Evolutionary conservation across 2,329 filamentous ascomycete genomes (phyloP).

Genomic region (Alternaria panax): DNA sequence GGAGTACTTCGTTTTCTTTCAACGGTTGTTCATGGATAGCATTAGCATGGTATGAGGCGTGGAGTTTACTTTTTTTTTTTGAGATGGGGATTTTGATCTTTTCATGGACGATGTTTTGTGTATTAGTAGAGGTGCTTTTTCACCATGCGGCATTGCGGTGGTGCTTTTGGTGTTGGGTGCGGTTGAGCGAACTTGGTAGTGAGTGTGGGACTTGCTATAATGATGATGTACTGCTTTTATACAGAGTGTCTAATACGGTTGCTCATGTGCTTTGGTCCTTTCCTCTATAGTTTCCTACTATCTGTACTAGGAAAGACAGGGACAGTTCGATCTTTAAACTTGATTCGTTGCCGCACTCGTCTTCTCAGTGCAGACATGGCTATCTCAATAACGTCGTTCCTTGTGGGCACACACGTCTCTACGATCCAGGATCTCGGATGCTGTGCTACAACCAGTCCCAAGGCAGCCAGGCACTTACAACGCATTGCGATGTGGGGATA

Average conservation of each 20-base stretch:
- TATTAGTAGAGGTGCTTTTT: background rate
- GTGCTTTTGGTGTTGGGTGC: background rate
- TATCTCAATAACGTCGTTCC: background rate
- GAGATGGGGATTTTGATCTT: too few species aligned
- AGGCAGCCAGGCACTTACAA: background rate
- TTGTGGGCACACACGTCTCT: background rate
- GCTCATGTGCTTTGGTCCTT: background rate
- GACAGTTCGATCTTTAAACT: too few species aligned
- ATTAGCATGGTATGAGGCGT: slow-evolving; percentile 10
- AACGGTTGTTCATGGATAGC: background rate
- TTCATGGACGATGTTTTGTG: slow-evolving; percentile 3
- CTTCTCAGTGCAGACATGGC: too few species aligned
- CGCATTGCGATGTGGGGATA: background rate
- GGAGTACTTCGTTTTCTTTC: too few species aligned
- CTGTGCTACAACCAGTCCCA: background rate
- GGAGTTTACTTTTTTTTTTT: too few species aligned
- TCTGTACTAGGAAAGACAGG: too few species aligned
- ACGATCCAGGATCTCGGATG: background rate
- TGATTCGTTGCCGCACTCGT: too few species aligned
- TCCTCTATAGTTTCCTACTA: too few species aligned
- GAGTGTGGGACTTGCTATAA: background rate
- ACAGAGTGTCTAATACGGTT: background rate
- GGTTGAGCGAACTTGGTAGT: background rate
- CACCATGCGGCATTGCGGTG: slow-evolving; percentile 4
- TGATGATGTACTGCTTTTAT: background rate